Evolutionary conservation across 1,284 basidiomycete species (phyloP), one percentile per base, ranked within the genome.

Genomic region (Microstroma glucosiphilum): DNA sequence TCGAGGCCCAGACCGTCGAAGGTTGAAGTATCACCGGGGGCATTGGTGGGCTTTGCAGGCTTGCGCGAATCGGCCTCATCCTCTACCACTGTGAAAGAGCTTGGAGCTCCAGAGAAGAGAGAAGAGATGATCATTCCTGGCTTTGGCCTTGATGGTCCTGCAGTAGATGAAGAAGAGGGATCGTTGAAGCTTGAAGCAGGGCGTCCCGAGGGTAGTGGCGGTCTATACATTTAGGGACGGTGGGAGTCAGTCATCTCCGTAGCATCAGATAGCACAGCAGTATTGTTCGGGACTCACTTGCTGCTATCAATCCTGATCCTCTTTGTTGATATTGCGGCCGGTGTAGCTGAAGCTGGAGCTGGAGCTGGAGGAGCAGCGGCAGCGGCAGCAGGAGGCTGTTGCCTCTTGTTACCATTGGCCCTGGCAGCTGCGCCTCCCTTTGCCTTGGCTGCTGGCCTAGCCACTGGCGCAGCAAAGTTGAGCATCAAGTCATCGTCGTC

Each of bases 1-100:
- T 93, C 86, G 12, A 98, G 64, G 83, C 59, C 91, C 87, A 60
- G 92, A 4, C 69, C 59, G n/a, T 68, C 62, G 59, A 79, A 79
- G 46, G 69, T 65, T 21, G 9, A 88, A 86, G 37, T 83, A 23
- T 58, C 25, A 1, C 69, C 67, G 0, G 77, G 77, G 7, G 77
- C 77, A 57, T 78, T 79, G 13, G 77, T 69, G 0, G 77, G 76
- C 46, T 55, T 1, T 60, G 62, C 15, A 53, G 12, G n/a, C 13
- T 25, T 56, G 12, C 30, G 17, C 12, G 64, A 42, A 8, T 57
- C 25, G 9, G 57, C 40, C 37, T 67, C 58, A 46, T 65, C 65
- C 0, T 64, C 57, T 7, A 62, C 64, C 41, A 63, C 63, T 48
- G 63, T 62, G 0, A 60, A 49, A 25, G 51, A 19, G 6, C 15